Evolutionary conservation across 2,329 filamentous ascomycete species (phyloP).

Genomic region (Colletotrichum orchidophilum): DNA sequence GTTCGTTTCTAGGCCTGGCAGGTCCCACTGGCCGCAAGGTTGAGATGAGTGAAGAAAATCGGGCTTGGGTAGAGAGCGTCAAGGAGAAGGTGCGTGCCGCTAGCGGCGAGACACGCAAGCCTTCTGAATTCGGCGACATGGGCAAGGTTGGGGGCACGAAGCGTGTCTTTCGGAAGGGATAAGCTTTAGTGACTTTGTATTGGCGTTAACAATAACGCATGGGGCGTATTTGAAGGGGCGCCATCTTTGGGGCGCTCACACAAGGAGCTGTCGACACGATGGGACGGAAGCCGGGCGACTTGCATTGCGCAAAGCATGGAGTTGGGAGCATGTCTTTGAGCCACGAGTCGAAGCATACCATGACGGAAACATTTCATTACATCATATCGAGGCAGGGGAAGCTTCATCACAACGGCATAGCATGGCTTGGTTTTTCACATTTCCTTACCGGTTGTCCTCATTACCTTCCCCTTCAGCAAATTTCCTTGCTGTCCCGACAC

Average conservation of each 20-base stretch:
- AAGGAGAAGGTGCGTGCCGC: constrained; percentile 80
- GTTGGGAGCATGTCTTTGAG: constrained; percentile 20
- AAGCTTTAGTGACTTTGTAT: not conserved
- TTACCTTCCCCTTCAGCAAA: not conserved
- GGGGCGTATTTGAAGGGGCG: constrained; percentile 9
- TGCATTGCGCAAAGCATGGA: constrained; percentile 8
- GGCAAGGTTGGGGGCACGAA: constrained; percentile 79
- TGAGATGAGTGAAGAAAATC: constrained; percentile 76
- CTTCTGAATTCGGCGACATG: constrained; percentile 70
- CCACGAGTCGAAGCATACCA: constrained; percentile 15
- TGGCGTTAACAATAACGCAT: not conserved
- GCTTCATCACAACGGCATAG: constrained; percentile 1
- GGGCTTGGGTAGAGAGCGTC: constrained; percentile 84
- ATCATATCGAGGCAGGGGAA: not conserved
- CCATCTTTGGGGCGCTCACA: not conserved
- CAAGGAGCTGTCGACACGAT: not conserved
- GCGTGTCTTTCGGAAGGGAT: constrained; percentile 69
- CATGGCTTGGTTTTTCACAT: not conserved
- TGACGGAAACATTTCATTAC: constrained; percentile 22
- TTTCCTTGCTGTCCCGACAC: not conserved
- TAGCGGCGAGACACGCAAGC: constrained; percentile 63
- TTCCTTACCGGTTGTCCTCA: not conserved
- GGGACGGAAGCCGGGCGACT: constrained; percentile 1
- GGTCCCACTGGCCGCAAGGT: constrained; percentile 73
- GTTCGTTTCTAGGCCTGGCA: constrained; percentile 71